Percentiles rank a stretch among this genome's conserved stretches.
These are phyloP conservation scores for Beta corolliflora DNA, from an alignment of 179 eudicot species.

Conservation along the genomic window DNA sequence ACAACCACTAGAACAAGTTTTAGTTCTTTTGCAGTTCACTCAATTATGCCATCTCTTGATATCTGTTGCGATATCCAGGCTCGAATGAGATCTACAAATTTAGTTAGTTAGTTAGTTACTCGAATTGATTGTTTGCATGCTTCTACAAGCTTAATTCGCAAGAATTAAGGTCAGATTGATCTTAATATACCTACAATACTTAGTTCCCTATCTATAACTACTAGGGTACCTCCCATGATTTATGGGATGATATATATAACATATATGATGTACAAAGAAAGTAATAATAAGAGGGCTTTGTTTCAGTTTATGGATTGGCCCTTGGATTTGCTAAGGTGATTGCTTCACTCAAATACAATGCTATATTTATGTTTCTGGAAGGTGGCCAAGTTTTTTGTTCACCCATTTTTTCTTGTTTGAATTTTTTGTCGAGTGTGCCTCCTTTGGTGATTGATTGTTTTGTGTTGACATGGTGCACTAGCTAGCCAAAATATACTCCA, in stretches of 20 bases:
- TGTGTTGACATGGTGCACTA: too few species aligned
- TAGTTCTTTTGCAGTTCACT: constrained; percentile 18
- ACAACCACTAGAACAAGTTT: not conserved
- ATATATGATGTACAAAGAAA: too few species aligned
- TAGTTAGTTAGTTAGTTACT: not conserved
- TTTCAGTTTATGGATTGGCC: constrained; percentile 7
- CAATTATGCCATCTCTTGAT: constrained; percentile 13
- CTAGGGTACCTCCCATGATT: not conserved
- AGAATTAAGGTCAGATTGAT: too few species aligned
- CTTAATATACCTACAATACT: too few species aligned
- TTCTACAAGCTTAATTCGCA: too few species aligned
- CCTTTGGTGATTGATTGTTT: not conserved
- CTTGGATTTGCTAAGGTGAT: constrained; percentile 8
- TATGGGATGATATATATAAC: not conserved
- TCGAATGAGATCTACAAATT: not conserved
- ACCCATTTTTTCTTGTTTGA: not conserved
- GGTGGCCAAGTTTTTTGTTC: not conserved
- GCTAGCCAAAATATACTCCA: too few species aligned
- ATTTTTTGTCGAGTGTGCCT: not conserved
- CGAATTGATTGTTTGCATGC: too few species aligned
- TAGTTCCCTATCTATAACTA: too few species aligned
- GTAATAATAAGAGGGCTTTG: not conserved
- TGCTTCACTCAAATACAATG: constrained; percentile 2
- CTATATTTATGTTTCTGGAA: constrained; percentile 11
- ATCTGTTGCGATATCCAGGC: constrained; percentile 3